These are phyloP conservation scores for Fusarium sp. DNA, from an alignment of 2,329 filamentous ascomycete species.

Conservation along the genomic window DNA sequence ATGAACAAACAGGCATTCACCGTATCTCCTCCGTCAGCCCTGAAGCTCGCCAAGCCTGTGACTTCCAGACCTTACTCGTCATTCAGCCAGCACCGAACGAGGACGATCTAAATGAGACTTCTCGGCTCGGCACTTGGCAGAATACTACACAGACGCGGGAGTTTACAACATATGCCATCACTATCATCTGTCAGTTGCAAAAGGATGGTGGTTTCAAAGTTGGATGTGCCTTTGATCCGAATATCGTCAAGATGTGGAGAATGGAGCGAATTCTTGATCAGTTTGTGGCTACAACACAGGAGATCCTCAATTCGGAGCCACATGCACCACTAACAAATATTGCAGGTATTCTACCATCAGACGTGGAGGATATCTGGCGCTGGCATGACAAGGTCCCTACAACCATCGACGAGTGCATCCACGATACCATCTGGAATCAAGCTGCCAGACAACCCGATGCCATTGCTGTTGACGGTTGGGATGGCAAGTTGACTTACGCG, in stretches of 20 bases:
- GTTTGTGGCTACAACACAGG: slow-evolving; percentile 11
- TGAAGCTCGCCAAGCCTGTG: neutral
- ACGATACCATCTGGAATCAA: slow-evolving; percentile 5
- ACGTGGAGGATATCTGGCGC: slow-evolving; percentile 3
- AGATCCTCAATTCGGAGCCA: neutral
- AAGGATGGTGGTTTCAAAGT: slow-evolving; percentile 12
- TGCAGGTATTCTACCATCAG: neutral
- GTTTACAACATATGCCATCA: slow-evolving; percentile 12
- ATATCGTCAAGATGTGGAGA: slow-evolving; percentile 11
- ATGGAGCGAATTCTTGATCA: slow-evolving; percentile 16
- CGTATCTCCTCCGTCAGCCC: neutral
- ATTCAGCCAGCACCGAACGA: slow-evolving; percentile 1
- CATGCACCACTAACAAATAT: neutral
- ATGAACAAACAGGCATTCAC: neutral
- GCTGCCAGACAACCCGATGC: neutral
- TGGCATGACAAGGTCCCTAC: slow-evolving; percentile 5
- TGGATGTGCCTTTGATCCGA: slow-evolving; percentile 6
- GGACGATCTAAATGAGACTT: neutral
- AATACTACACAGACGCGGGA: neutral
- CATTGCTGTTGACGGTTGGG: slow-evolving; percentile 5
- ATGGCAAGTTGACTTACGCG: neutral
- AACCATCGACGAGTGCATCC: neutral
- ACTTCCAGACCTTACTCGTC: slow-evolving; percentile 11
- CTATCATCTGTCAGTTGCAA: slow-evolving; percentile 10
- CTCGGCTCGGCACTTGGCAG: slow-evolving; percentile 7